phyloP scores from a whole-genome alignment of 352 stramenopile species.

The Pythium oligandrum region DNA sequence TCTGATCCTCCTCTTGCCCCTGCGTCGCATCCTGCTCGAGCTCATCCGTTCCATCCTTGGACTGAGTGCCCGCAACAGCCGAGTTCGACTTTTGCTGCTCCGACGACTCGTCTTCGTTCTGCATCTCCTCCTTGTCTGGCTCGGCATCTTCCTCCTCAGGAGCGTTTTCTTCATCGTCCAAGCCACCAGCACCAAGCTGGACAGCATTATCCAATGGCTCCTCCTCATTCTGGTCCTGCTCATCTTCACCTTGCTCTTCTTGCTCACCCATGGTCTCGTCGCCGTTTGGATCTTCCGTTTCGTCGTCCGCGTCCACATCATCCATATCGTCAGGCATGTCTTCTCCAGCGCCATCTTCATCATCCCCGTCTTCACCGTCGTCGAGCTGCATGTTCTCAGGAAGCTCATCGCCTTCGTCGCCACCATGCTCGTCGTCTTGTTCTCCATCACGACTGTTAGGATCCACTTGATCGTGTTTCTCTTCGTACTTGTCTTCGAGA shows the following conservation, averaged over 20 bases:
- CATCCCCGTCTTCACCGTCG: slow-evolving; percentile 54
- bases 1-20: slow-evolving; percentile 33
- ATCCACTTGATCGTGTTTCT: slow-evolving; percentile 39
- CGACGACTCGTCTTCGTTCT: slow-evolving; percentile 46
- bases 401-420: slow-evolving; percentile 68
- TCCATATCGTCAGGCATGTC: slow-evolving; percentile 15
- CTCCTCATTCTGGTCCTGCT: slow-evolving; percentile 67
- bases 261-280: slow-evolving; percentile 28
- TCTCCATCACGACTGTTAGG: slow-evolving; percentile 26
- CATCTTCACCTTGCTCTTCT: slow-evolving; percentile 48
- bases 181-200: slow-evolving; percentile 60
- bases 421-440: slow-evolving; percentile 41
- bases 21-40: slow-evolving; percentile 50
- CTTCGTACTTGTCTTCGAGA: slow-evolving; percentile 61
- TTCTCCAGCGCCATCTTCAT: slow-evolving; percentile 33
- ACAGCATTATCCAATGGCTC: slow-evolving; percentile 63
- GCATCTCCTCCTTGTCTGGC: slow-evolving; percentile 52
- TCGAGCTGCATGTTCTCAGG: slow-evolving; percentile 87
- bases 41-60: slow-evolving; percentile 78
- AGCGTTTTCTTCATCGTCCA: slow-evolving; percentile 59
- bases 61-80: slow-evolving; percentile 68
- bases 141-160: slow-evolving; percentile 52
- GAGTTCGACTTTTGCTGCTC: slow-evolving; percentile 45
- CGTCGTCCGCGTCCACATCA: slow-evolving; percentile 19
- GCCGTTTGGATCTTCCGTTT: slow-evolving; percentile 14